Percentiles rank a stretch among this genome's conserved stretches.
Conservation (phyloP, 2,329 filamentous ascomycete genomes). For the Aspergillus tubingensis region DNA sequence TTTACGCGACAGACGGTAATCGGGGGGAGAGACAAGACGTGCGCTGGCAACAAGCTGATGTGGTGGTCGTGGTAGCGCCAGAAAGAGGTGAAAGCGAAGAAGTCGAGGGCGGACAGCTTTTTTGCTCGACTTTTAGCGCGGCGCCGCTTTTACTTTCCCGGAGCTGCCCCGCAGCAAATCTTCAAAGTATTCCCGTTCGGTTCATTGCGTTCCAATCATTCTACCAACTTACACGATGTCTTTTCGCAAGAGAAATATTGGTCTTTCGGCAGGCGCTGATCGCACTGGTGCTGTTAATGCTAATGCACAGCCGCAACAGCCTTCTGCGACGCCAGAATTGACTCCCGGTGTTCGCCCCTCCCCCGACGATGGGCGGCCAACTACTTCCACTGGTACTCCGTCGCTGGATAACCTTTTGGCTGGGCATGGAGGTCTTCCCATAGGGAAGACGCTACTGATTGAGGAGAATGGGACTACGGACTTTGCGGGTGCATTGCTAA, state of each 20-base stretch:
- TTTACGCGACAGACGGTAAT: not conserved
- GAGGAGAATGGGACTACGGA: constrained; percentile 93
- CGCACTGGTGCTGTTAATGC: constrained; percentile 35
- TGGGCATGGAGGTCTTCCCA: constrained; percentile 78
- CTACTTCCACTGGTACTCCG: constrained; percentile 85
- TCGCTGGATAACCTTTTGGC: constrained; percentile 84
- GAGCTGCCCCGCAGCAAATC: constrained; percentile 28
- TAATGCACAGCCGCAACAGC: constrained; percentile 27
- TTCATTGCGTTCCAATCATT: constrained; percentile 1
- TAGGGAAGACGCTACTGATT: constrained; percentile 78
- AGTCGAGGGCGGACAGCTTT: constrained; percentile 20
- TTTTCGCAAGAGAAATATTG: constrained; percentile 68
- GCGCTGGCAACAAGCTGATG: constrained; percentile 3
- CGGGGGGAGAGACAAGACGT: not conserved
- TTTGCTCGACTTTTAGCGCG: constrained; percentile 27
- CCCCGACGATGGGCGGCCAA: constrained; percentile 80
- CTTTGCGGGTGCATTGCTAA: constrained; percentile 79
- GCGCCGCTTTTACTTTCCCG: constrained; percentile 26
- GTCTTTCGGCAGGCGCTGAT: constrained; percentile 48
- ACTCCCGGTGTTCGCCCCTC: constrained; percentile 72
- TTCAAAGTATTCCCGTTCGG: constrained; percentile 13
- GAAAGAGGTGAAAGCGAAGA: constrained; percentile 1
- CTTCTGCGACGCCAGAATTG: constrained; percentile 31
- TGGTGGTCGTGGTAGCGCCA: constrained; percentile 9
- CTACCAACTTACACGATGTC: constrained; percentile 53